These are phyloP conservation scores for Colletotrichum eremochloae DNA, from an alignment of 2,329 filamentous ascomycete species.

Conservation along the genomic window DNA sequence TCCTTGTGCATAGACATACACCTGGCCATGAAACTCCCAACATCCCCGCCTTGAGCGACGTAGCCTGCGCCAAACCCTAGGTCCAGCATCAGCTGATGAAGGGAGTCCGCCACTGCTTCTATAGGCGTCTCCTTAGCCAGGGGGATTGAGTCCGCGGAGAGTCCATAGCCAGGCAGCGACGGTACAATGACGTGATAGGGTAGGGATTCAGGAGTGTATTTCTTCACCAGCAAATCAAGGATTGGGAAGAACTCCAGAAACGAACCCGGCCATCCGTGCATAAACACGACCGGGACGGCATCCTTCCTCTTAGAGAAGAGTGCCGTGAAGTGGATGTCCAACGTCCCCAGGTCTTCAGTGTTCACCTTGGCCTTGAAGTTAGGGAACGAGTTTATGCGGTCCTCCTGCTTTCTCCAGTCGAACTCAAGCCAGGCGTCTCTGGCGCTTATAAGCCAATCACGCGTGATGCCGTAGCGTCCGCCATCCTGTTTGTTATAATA, in stretches of 20 bases:
- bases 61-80: slow-evolving; percentile 69
- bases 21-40: slow-evolving; percentile 61
- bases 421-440: slow-evolving; percentile 60
- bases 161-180: slow-evolving; percentile 64
- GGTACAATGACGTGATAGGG: slow-evolving; percentile 71
- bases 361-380: slow-evolving; percentile 60
- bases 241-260: slow-evolving; percentile 69
- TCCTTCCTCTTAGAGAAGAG: slow-evolving; percentile 65
- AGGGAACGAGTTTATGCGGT: slow-evolving; percentile 61
- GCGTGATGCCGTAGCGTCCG: slow-evolving; percentile 57
- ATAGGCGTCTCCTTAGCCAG: slow-evolving; percentile 39
- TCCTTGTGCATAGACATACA: slow-evolving; percentile 57
- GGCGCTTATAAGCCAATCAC: slow-evolving; percentile 60
- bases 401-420: slow-evolving; percentile 59
- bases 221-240: slow-evolving; percentile 58
- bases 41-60: slow-evolving; percentile 69
- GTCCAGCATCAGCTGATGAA: slow-evolving; percentile 65
- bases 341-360: slow-evolving; percentile 50
- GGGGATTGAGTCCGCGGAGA: slow-evolving; percentile 61
- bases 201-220: slow-evolving; percentile 62
- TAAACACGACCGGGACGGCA: slow-evolving; percentile 63
- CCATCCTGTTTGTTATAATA: slow-evolving; percentile 63
- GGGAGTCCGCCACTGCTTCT: slow-evolving; percentile 53
- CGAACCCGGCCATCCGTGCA: slow-evolving; percentile 69
- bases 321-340: slow-evolving; percentile 65